phyloP scores from a whole-genome alignment of 2,329 filamentous ascomycete genomes.

The Talaromyces islandicus region DNA sequence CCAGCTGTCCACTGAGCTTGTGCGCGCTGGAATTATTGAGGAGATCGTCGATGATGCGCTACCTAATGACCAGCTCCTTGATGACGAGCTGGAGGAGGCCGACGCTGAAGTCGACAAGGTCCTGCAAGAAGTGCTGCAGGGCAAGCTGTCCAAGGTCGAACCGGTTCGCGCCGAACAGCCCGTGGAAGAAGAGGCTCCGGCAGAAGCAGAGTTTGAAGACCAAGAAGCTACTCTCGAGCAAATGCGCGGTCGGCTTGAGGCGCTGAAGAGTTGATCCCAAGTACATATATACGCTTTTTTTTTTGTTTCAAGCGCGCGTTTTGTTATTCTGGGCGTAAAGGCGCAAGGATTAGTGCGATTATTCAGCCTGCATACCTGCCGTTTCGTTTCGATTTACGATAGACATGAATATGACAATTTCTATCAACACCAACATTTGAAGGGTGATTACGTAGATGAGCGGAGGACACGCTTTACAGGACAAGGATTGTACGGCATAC shows the following conservation, averaged over 20 bases:
- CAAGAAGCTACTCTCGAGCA: slow-evolving; percentile 86
- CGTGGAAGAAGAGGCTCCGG: slow-evolving; percentile 43
- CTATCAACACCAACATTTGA: too few species aligned
- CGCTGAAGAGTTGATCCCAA: slow-evolving; percentile 67
- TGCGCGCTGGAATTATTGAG: slow-evolving; percentile 94
- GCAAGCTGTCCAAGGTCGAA: slow-evolving; percentile 63
- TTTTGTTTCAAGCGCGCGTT: background rate
- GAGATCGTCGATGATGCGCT: slow-evolving; percentile 90
- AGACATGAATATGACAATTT: background rate
- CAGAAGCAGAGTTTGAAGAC: slow-evolving; percentile 71
- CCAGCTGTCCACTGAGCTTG: slow-evolving; percentile 77
- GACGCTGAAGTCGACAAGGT: slow-evolving; percentile 90
- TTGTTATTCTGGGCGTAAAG: background rate
- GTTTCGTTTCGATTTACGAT: background rate
- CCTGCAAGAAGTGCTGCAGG: slow-evolving; percentile 82
- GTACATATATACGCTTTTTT: background rate
- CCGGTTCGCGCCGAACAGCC: slow-evolving; percentile 51
- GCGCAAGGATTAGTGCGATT: background rate
- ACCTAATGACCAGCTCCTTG: slow-evolving; percentile 65
- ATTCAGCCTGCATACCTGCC: background rate
- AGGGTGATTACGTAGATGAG: background rate
- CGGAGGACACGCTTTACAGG: too few species aligned
- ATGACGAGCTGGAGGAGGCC: slow-evolving; percentile 67
- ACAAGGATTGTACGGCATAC: background rate
- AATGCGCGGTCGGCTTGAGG: slow-evolving; percentile 88